phyloP scores from a whole-genome alignment of 352 stramenopile genomes.

The Saprolegnia diclina region DNA sequence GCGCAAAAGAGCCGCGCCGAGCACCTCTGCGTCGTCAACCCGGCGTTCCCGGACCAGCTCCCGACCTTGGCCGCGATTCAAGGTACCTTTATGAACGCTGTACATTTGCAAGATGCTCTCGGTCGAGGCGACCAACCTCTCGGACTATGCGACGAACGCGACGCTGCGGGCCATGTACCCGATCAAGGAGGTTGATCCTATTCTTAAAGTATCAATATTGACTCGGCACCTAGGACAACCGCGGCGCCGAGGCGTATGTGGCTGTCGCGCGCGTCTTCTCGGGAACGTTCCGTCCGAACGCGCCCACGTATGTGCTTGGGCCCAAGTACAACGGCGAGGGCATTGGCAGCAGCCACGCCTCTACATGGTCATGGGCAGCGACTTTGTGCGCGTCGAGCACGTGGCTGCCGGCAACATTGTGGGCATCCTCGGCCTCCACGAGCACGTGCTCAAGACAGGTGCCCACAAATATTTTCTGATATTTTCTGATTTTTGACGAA shows the following conservation, averaged over 20 bases:
- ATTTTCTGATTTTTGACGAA: neutral
- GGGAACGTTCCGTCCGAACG: constrained; percentile 59
- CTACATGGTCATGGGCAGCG: constrained; percentile 91
- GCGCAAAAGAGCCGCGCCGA: constrained; percentile 67
- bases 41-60: constrained; percentile 7
- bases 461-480: neutral
- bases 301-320: constrained; percentile 76
- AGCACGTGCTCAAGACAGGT: constrained; percentile 82
- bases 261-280: constrained; percentile 88
- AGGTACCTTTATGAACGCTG: constrained; percentile 35
- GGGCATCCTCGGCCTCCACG: constrained; percentile 80
- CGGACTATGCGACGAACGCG: constrained; percentile 49
- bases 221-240: constrained; percentile 26
- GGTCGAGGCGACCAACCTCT: constrained; percentile 79
- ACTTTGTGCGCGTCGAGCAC: constrained; percentile 63
- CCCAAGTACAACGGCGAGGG: constrained; percentile 81
- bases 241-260: constrained; percentile 67
- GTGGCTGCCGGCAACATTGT: constrained; percentile 89
- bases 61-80: constrained; percentile 19
- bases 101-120: constrained; percentile 93
- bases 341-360: constrained; percentile 49
- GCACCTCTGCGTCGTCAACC: constrained; percentile 45
- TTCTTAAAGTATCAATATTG: neutral
- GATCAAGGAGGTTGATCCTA: constrained; percentile 37
- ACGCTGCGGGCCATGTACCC: constrained; percentile 30